These are phyloP conservation scores for Monosporascus sp. DNA, from an alignment of 2,329 filamentous ascomycete genomes.

Conservation along the genomic window DNA sequence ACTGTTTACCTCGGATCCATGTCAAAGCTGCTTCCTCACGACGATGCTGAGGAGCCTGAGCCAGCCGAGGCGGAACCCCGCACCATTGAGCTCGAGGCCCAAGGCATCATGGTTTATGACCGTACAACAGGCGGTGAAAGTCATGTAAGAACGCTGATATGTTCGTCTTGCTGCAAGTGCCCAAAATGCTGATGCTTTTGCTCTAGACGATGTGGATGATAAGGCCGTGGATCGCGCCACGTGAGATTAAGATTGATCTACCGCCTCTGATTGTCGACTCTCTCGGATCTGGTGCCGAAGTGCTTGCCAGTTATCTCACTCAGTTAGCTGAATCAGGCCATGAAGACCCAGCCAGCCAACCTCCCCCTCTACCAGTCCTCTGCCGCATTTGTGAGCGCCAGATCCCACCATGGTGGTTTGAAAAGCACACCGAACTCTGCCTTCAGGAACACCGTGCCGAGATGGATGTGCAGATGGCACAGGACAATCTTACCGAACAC, in stretches of 20 bases:
- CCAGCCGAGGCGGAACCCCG: conserved; percentile 37
- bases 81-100: conserved; percentile 79
- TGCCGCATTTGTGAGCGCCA: conserved; percentile 97
- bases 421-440: conserved; percentile 96
- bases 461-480: conserved; percentile 95
- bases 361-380: conserved; percentile 77
- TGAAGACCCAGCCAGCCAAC: conserved; percentile 69
- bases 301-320: conserved; percentile 90
- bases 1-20: conserved; percentile 63
- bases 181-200: conserved; percentile 20
- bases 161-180: not conserved
- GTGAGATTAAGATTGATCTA: conserved; percentile 94
- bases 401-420: conserved; percentile 98
- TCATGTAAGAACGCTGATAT: conserved; percentile 62
- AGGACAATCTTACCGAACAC: conserved; percentile 88
- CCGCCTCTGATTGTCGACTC: conserved; percentile 86
- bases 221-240: conserved; percentile 78
- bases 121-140: conserved; percentile 78
- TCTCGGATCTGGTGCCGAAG: conserved; percentile 87
- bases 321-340: conserved; percentile 77
- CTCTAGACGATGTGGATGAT: conserved; percentile 98
- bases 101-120: conserved; percentile 98
- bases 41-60: conserved; percentile 34
- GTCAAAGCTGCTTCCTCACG: conserved; percentile 55
- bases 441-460: conserved; percentile 93